Conservation (phyloP, 2,329 filamentous ascomycete species). For the Aspergillus brasiliensis region DNA sequence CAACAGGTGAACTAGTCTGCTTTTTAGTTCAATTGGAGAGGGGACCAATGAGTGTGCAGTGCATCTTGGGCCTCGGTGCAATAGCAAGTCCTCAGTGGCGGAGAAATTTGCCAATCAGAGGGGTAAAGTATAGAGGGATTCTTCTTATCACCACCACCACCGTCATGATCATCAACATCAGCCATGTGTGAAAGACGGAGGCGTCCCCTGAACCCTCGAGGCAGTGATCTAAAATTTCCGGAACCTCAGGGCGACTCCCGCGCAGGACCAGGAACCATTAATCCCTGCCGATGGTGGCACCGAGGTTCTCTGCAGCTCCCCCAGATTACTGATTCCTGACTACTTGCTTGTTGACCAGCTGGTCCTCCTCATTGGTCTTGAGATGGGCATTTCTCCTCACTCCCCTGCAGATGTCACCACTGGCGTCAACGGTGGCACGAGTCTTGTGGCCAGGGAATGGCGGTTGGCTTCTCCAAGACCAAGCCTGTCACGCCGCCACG, state of each 20-base stretch:
- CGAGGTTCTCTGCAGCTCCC: background rate
- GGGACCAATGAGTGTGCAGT: no score
- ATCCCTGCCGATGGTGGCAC: background rate
- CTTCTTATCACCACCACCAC: background rate
- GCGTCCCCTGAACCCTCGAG: background rate
- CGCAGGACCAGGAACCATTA: background rate
- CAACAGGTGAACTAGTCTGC: no score
- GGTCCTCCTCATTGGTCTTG: background rate
- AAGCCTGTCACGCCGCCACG: background rate
- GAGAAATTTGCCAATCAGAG: no score
- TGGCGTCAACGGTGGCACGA: background rate
- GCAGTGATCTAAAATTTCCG: background rate
- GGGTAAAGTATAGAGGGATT: no score
- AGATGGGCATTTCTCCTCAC: background rate
- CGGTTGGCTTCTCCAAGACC: no score
- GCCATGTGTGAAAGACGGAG: background rate
- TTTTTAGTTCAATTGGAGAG: no score
- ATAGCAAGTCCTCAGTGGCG: no score
- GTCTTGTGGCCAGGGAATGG: background rate
- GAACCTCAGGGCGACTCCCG: background rate
- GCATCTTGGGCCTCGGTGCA: no score
- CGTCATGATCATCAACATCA: background rate
- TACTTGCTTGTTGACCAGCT: background rate
- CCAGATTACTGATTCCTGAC: no score
- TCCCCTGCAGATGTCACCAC: background rate